Base-by-base conservation (phyloP, 495 filamentous ascomycete species). In the Annulohypoxylon stygium region DNA sequence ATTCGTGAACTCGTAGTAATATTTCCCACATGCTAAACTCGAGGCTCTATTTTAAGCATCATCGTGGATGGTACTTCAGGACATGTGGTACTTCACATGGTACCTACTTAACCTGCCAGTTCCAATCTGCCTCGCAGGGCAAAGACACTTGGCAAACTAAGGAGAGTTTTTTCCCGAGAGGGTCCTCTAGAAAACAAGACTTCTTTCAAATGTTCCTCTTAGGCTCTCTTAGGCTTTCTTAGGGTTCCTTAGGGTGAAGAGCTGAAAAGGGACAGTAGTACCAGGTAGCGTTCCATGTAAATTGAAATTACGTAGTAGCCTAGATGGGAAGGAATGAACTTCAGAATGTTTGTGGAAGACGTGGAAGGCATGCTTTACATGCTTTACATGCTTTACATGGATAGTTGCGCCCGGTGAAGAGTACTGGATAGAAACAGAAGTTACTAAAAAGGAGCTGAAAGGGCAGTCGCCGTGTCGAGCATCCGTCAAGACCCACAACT, bases 291-390 rank as follows among this genome's bases (percentile, higher is more conserved):
- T 57, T 69, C 50, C 26, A 50, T 47, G 16, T 64, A 55, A 1
- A 47, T 63, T 62, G 14, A 4, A 45, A 59, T 50, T 59, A 43
- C 41, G 18, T 59, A 37, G 45, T 59, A 41, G 33, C 33, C 65
- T 68, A 60, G 51, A 73, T 53, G 53, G 64, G 69, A 71, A 71
- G 69, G 69, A 71, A 71, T 63, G 20, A 62, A 43, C 23, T 61
- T 25, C 4, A 20, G 43, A 30, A 54, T 41, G 10, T 48, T 8
- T 51, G 26, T 30, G 20, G 48, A 51, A 51, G 9, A 25, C 23
- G 25, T 51, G 48, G 20, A 39, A 39, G 8, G 11, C 36, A 11
- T 39, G 39, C 1, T 2, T 2, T 43, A 43, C 39, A 14, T 39
- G 39, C 1, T 2, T 2, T 43, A 43, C 39, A 14, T 14, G 12